Conservation (phyloP, 1,284 basidiomycete species). For the Tylopilus sp. region DNA sequence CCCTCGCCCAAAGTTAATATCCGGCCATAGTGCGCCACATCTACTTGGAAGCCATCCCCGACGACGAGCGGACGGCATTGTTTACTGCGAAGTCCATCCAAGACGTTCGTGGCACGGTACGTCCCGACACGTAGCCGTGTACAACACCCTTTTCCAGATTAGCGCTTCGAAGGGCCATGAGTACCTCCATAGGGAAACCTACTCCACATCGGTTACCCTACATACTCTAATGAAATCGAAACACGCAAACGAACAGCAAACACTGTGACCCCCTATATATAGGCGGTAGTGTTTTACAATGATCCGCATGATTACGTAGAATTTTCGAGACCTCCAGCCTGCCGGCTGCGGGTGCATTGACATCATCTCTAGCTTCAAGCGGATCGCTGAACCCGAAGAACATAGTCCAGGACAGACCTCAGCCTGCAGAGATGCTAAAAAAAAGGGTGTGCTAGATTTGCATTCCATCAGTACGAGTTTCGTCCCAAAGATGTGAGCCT, state of each 20-base stretch:
- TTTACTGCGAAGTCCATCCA: constrained; percentile 42
- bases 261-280: constrained; percentile 30
- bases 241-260: constrained; percentile 10
- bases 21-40: too few species aligned
- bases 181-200: constrained; percentile 15
- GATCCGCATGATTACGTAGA: constrained; percentile 58
- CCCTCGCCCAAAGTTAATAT: too few species aligned
- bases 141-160: constrained; percentile 29
- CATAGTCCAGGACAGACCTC: constrained; percentile 32
- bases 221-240: constrained; percentile 37
- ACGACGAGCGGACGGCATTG: constrained; percentile 39
- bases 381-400: constrained; percentile 58
- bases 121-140: constrained; percentile 42
- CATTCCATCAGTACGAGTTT: too few species aligned
- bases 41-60: too few species aligned
- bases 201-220: constrained; percentile 36
- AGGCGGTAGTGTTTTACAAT: constrained; percentile 43
- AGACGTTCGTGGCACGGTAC: constrained; percentile 37
- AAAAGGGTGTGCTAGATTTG: too few species aligned
- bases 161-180: not conserved
- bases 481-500: too few species aligned
- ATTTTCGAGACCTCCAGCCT: constrained; percentile 60
- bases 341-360: constrained; percentile 45
- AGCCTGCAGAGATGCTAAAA: constrained; percentile 30
- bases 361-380: constrained; percentile 61